Evolutionary conservation across 2,329 filamentous ascomycete species (phyloP), one percentile per base, ranked within the genome.

Genomic region (Colletotrichum zoysiae): DNA sequence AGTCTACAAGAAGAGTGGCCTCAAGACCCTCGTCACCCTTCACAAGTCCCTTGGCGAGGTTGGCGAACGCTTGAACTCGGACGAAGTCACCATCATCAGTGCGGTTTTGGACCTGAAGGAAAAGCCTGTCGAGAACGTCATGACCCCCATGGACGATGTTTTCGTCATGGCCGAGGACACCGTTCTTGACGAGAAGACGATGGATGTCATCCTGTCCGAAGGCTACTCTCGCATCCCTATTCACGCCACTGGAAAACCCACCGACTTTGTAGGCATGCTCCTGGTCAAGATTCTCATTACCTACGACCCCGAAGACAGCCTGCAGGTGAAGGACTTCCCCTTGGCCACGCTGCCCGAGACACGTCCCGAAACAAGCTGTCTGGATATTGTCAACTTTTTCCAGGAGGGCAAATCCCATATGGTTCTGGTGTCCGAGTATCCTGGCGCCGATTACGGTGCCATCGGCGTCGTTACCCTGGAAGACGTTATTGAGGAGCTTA

Each of bases 311-410:
- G 96, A 99, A 81, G 96, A 99, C 78, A 90, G 89, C 78, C 93
- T 93, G 78, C 90, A 90, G 26, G 96, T 99, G 46, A 89, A 92
- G 73, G 95, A 98, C 73, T 98, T 99, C 79, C 91, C 95, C 9
- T 86, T 99, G 62, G 96, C 96, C 18, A 98, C 96, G 0, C 89
- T 99, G 8, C 96, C 97, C 1, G 96, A 99, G 81, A 99, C 96
- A 0, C 90, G 94, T 12, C 94, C 96, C 0, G 94, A 98, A 79
- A 99, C 96, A 0, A 98, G 95, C 84, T 99, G 96, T 80, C 84
- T 99, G 67, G 96, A 99, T 81, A 98, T 99, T 78, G 94, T 99
- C 83, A 99, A 99, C 84, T 99, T 98, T 82, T 99, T 99, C 85
- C 96, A 99, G 82, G 96, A 99, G 85, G 96, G 96, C 77, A 99